phyloP scores from a whole-genome alignment of 306 rosid species.

The Coriaria nepalensis region DNA sequence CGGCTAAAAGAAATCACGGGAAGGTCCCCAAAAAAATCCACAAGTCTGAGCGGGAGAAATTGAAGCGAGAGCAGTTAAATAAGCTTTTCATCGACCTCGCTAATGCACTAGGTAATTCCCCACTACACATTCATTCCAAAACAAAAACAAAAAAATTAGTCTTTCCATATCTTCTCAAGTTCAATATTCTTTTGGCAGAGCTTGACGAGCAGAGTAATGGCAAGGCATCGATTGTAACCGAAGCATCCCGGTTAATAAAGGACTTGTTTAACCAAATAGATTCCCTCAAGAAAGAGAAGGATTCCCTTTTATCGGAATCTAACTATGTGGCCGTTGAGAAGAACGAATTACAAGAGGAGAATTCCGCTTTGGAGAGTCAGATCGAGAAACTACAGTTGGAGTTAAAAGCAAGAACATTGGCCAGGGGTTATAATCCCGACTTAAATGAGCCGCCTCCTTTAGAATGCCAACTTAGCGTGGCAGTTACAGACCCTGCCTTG shows the following conservation, averaged over 20 bases:
- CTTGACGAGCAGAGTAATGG: slow-evolving; percentile 50
- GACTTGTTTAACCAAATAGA: slow-evolving; percentile 57
- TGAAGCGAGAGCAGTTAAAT: slow-evolving; percentile 82
- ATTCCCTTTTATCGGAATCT: slow-evolving; percentile 53
- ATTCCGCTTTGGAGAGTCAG: slow-evolving; percentile 44
- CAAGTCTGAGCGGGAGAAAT: slow-evolving; percentile 90
- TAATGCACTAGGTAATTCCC: slow-evolving; percentile 50
- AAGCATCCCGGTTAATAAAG: slow-evolving; percentile 50
- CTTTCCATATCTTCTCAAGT: slow-evolving; percentile 2
- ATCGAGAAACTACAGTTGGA: slow-evolving; percentile 57
- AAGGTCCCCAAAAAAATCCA: slow-evolving; percentile 67
- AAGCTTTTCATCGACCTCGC: slow-evolving; percentile 81
- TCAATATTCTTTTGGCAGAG: slow-evolving; percentile 22
- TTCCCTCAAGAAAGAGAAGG: slow-evolving; percentile 51
- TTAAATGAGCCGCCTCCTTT: slow-evolving; percentile 40
- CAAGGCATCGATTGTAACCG: slow-evolving; percentile 52
- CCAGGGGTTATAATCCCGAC: slow-evolving; percentile 55
- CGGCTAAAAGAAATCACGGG: slow-evolving; percentile 32
- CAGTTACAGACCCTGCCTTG: slow-evolving; percentile 30
- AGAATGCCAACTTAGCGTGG: slow-evolving; percentile 26
- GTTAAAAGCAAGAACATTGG: slow-evolving; percentile 28
- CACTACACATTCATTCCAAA: too few relatives aligned
- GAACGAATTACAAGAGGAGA: slow-evolving; percentile 73
- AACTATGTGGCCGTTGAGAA: slow-evolving; percentile 57
- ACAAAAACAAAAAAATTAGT: slow-evolving; percentile 1